These are phyloP conservation scores for Saksenaea vasiformis DNA, from an alignment of 371 early-diverging fungal genomes.

Conservation along the genomic window DNA sequence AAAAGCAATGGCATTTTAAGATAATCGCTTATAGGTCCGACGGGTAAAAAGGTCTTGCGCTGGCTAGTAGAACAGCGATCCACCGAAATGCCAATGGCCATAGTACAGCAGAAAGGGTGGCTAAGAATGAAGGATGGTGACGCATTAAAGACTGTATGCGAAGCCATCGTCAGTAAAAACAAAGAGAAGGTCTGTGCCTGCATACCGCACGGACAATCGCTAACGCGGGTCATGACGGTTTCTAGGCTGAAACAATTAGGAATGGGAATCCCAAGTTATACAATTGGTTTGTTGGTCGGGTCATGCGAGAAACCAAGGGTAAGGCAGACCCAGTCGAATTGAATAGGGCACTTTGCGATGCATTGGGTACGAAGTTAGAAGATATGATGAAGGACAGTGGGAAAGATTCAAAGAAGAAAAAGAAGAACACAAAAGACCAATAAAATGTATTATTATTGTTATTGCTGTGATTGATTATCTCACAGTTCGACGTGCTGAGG, in stretches of 20 bases:
- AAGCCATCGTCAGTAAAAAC: constrained; percentile 52
- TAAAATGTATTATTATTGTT: neutral
- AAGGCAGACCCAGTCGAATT: constrained; percentile 69
- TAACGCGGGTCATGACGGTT: neutral
- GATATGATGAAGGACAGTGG: constrained; percentile 17
- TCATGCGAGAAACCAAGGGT: constrained; percentile 73
- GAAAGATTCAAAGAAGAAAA: neutral
- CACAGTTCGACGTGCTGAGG: constrained; percentile 46
- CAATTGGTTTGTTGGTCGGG: constrained; percentile 75
- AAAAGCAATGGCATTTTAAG: too few species aligned
- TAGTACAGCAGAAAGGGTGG: constrained; percentile 76
- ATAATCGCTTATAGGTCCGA: constrained; percentile 42
- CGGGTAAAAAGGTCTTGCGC: constrained; percentile 68
- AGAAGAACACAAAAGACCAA: neutral
- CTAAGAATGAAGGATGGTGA: constrained; percentile 55
- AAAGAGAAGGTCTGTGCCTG: constrained; percentile 54
- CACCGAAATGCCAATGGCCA: constrained; percentile 49
- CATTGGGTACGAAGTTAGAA: constrained; percentile 40
- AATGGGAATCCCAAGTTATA: constrained; percentile 61
- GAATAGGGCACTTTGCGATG: constrained; percentile 53
- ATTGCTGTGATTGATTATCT: constrained; percentile 2
- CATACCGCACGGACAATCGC: neutral
- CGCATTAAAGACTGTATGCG: constrained; percentile 52
- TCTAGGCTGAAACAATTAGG: constrained; percentile 52
- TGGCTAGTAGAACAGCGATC: constrained; percentile 62